These are phyloP conservation scores for Boletus reticulatus DNA, from an alignment of 768 basidiomycete genomes.

Conservation along the genomic window DNA sequence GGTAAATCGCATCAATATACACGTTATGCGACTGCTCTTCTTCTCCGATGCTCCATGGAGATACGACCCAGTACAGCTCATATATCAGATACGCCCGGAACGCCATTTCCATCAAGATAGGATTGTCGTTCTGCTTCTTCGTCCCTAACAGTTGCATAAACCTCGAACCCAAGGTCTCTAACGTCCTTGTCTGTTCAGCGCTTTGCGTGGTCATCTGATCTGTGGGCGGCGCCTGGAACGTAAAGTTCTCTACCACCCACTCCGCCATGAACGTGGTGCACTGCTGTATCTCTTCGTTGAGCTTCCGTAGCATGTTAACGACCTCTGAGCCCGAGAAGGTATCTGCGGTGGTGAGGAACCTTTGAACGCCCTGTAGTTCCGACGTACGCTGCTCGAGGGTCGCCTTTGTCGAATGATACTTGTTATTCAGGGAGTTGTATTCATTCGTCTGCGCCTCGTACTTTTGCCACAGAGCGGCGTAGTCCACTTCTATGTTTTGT, in stretches of 20 bases:
- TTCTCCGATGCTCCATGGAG: slow-evolving; percentile 20
- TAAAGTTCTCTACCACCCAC: slow-evolving; percentile 39
- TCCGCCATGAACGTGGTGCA: slow-evolving; percentile 44
- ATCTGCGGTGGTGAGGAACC: slow-evolving; percentile 42
- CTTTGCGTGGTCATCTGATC: slow-evolving; percentile 2
- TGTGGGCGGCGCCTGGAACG: slow-evolving; percentile 11
- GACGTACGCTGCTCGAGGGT: slow-evolving; percentile 39
- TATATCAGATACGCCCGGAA: slow-evolving; percentile 27
- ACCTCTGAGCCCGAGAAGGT: slow-evolving; percentile 44
- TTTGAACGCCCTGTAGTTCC: slow-evolving; percentile 42
- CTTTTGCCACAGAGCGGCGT: slow-evolving; percentile 3
- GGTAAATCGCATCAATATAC: slow-evolving; percentile 29
- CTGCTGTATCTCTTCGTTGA: slow-evolving; percentile 48
- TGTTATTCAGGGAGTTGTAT: slow-evolving; percentile 7
- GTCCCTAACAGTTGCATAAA: slow-evolving; percentile 19
- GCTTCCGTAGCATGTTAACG: slow-evolving; percentile 35
- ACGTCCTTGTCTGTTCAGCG: slow-evolving; percentile 10
- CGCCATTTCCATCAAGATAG: slow-evolving; percentile 32
- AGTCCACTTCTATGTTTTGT: slow-evolving; percentile 1
- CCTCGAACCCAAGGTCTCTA: slow-evolving; percentile 9
- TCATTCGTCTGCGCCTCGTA: slow-evolving; percentile 14
- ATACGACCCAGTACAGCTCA: slow-evolving; percentile 18
- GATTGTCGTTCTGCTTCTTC: slow-evolving; percentile 24
- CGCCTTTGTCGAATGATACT: slow-evolving; percentile 12
- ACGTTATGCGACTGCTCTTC: slow-evolving; percentile 16